Evolutionary conservation across 768 basidiomycete species (phyloP).

Genomic region (Exsudoporus frostii): DNA sequence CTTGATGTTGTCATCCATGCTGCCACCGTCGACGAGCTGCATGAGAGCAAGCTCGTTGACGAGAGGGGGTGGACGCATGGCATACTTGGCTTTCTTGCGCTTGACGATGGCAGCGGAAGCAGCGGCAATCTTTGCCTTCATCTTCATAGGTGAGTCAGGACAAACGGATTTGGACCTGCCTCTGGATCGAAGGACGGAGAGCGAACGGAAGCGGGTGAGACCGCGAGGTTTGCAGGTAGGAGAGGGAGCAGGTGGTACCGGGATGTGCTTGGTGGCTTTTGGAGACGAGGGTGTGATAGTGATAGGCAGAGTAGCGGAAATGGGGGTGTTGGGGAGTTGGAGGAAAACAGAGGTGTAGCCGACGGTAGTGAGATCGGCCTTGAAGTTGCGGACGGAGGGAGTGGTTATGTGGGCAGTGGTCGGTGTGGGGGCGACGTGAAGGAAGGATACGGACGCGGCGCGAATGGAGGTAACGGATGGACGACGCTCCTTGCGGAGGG

Average conservation of each 20-base stretch:
- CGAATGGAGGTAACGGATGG: constrained; percentile 40
- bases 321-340: constrained; percentile 50
- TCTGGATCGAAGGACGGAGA: constrained; percentile 45
- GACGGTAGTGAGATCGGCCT: constrained; percentile 52
- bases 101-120: constrained; percentile 37
- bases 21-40: constrained; percentile 68
- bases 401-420: constrained; percentile 33
- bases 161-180: constrained; percentile 36
- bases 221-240: constrained; percentile 23
- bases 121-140: constrained; percentile 15
- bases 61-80: constrained; percentile 46
- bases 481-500: constrained; percentile 29
- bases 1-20: constrained; percentile 49
- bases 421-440: constrained; percentile 42
- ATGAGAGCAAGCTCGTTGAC: constrained; percentile 64
- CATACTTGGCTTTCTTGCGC: constrained; percentile 54
- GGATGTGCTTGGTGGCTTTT: constrained; percentile 12
- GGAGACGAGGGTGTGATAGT: constrained; percentile 4
- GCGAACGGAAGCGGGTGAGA: constrained; percentile 49
- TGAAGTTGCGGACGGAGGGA: constrained; percentile 45
- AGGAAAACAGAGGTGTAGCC: constrained; percentile 70
- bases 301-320: constrained; percentile 20
- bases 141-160: constrained; percentile 27
- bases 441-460: constrained; percentile 45
- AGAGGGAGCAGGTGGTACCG: constrained; percentile 13